These are phyloP conservation scores for Fusarium sp. DNA, from an alignment of 2,329 filamentous ascomycete species.

Conservation along the genomic window DNA sequence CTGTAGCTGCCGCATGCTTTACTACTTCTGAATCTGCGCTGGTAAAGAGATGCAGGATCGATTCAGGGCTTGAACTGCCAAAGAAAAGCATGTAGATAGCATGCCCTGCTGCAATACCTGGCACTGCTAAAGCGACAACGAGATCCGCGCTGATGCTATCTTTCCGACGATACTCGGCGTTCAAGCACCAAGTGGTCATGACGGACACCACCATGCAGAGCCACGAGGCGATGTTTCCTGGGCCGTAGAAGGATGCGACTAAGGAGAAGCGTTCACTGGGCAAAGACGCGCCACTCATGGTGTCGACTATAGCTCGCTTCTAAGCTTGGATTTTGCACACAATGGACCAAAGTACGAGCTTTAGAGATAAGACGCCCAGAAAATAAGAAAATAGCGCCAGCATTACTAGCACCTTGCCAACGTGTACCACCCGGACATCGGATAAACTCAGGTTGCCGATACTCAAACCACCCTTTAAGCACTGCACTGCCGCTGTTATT, in stretches of 20 bases:
- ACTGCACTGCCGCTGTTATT: background rate
- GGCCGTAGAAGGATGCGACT: background rate
- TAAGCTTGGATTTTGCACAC: fast-evolving
- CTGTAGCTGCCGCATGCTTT: background rate
- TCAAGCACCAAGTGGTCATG: background rate
- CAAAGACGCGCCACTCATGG: background rate
- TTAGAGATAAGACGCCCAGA: background rate
- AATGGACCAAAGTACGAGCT: background rate
- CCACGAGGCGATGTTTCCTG: background rate
- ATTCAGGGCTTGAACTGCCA: background rate
- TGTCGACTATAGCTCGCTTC: background rate
- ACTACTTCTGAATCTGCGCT: background rate
- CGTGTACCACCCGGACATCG: background rate
- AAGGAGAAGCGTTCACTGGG: background rate
- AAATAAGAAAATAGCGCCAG: background rate
- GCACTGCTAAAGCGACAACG: background rate
- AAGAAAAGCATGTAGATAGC: background rate
- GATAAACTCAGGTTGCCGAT: background rate
- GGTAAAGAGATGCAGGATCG: background rate
- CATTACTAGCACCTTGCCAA: background rate
- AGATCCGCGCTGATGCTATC: background rate
- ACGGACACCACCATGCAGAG: background rate
- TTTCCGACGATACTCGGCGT: background rate
- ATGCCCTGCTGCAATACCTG: background rate
- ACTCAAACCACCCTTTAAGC: fast-evolving